These are phyloP conservation scores for Geosmithia putterillii DNA, from an alignment of 2,329 filamentous ascomycete genomes.

Conservation along the genomic window DNA sequence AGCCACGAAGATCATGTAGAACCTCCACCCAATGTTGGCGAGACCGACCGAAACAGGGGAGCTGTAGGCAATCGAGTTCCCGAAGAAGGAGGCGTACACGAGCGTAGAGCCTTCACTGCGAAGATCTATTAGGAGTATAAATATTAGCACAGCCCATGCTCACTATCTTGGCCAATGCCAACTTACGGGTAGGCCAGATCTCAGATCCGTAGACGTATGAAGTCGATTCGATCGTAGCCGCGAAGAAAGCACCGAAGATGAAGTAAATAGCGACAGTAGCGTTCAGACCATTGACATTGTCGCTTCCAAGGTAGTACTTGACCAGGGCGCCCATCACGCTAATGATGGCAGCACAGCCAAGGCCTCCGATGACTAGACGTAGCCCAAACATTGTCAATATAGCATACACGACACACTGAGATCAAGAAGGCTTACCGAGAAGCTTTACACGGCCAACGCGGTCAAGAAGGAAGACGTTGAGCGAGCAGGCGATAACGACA, in stretches of 20 bases:
- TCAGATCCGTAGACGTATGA: constrained; percentile 7
- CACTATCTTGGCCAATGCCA: neutral
- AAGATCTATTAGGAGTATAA: constrained; percentile 1
- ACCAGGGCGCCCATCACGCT: constrained; percentile 5
- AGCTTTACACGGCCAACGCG: constrained; percentile 6
- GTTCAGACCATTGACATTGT: constrained; percentile 4
- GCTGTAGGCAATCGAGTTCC: constrained; percentile 6
- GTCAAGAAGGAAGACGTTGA: constrained; percentile 7
- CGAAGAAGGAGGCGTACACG: constrained; percentile 3
- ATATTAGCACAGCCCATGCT: neutral
- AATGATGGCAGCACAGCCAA: constrained; percentile 5
- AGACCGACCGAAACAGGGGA: constrained; percentile 5
- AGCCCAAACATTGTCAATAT: neutral
- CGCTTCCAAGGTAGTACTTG: constrained; percentile 5
- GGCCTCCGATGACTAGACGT: constrained; percentile 5
- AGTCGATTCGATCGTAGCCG: constrained; percentile 4
- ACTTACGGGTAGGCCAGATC: constrained; percentile 7
- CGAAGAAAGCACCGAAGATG: constrained; percentile 5
- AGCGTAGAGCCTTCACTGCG: constrained; percentile 5
- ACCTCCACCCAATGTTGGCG: constrained; percentile 8
- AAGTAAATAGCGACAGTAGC: constrained; percentile 8
- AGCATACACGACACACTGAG: neutral
- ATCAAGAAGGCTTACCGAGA: constrained; percentile 3
- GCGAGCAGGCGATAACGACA: constrained; percentile 6
- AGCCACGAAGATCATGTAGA: constrained; percentile 11